These are phyloP conservation scores for Solanum tacnaense DNA, from an alignment of 257 asterid species.

Conservation along the genomic window DNA sequence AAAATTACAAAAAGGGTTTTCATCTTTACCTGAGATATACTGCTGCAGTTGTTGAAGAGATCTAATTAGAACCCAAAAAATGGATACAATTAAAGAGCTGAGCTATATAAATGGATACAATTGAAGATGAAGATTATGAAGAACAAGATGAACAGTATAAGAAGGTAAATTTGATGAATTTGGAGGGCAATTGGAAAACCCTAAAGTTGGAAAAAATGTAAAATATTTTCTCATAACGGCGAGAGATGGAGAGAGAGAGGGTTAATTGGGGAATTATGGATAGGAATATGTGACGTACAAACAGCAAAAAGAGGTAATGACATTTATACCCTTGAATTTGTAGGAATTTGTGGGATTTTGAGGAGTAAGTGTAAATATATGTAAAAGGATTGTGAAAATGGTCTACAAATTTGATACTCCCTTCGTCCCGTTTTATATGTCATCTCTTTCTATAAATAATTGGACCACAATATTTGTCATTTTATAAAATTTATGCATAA, in stretches of 20 bases:
- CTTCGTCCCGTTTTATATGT: too few species aligned
- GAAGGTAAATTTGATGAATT: background rate
- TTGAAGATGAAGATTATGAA: background rate
- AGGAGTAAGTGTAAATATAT: background rate
- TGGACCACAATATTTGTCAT: too few species aligned
- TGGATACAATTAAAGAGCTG: background rate
- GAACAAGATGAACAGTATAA: background rate
- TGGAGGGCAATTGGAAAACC: background rate
- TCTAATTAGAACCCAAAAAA: background rate
- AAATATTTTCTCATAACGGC: background rate
- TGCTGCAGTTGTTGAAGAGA: background rate
- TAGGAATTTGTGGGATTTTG: background rate
- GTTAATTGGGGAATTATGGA: background rate
- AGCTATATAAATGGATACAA: background rate
- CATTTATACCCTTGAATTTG: background rate
- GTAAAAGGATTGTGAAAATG: background rate
- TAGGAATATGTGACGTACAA: background rate
- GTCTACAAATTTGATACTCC: background rate
- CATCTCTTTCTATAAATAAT: too few species aligned
- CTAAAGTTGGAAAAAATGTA: background rate
- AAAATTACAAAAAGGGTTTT: background rate
- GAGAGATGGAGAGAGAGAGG: background rate
- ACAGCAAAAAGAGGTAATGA: background rate
- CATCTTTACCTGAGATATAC: background rate
- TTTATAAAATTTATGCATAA: too few species aligned